These are phyloP conservation scores for Phytophthora tubulina DNA, from an alignment of 352 stramenopile species.

Conservation along the genomic window DNA sequence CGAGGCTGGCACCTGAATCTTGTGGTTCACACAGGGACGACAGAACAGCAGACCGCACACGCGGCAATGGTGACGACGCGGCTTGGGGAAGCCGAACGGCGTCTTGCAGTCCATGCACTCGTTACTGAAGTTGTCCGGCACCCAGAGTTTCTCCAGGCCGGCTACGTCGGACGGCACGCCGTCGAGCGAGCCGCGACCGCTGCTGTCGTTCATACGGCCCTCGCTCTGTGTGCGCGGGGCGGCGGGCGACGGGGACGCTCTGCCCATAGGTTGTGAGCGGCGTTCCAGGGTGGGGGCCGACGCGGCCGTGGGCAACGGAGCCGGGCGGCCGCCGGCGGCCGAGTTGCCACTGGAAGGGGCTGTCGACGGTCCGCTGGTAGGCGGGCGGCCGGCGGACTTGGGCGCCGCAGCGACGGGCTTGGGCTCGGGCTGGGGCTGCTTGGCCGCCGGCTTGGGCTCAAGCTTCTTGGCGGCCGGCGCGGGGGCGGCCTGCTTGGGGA, in stretches of 20 bases:
- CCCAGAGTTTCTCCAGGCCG: conserved; percentile 86
- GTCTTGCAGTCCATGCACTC: conserved; percentile 91
- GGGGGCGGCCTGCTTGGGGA: too few relatives aligned
- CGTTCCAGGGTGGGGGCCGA: conserved; percentile 40
- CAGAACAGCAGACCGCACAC: conserved; percentile 89
- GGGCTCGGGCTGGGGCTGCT: conserved; percentile 8
- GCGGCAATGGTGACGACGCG: conserved; percentile 85
- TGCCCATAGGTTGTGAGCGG: conserved; percentile 16
- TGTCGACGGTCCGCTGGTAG: conserved; percentile 41
- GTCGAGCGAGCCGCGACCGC: conserved; percentile 64
- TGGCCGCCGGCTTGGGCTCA: conserved; percentile 22
- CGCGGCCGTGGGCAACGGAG: conserved; percentile 34
- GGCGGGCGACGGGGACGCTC: conserved; percentile 9
- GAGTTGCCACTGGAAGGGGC: conserved; percentile 41
- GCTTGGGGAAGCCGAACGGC: conserved; percentile 85
- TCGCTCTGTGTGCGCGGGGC: conserved; percentile 42
- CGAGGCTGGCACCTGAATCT: conserved; percentile 80
- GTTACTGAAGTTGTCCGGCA: conserved; percentile 87
- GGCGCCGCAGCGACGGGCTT: conserved; percentile 29
- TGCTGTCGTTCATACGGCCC: conserved; percentile 39
- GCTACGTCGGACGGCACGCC: conserved; percentile 64
- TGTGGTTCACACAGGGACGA: conserved; percentile 83
- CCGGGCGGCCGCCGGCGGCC: conserved; percentile 13
- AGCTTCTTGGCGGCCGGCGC: conserved; percentile 21
- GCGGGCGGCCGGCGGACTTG: conserved; percentile 37